phyloP scores from a whole-genome alignment of 805 yeast species.

The Metschnikowia lochheadii region DNA sequence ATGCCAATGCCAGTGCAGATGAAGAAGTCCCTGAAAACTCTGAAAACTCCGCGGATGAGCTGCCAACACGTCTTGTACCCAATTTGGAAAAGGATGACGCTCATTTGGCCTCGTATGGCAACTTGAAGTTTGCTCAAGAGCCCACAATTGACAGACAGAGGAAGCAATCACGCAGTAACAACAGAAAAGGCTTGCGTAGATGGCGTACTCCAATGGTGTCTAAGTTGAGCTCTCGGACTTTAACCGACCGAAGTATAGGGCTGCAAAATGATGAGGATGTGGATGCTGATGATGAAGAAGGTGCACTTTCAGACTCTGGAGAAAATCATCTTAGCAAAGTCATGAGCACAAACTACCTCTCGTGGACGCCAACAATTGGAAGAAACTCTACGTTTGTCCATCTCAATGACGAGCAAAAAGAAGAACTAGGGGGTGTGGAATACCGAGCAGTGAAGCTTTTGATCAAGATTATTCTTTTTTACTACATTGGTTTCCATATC shows the following conservation, averaged over 20 bases:
- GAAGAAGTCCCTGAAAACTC: slow-evolving; percentile 14
- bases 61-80: neutral
- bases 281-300: slow-evolving; percentile 16
- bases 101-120: slow-evolving; percentile 1
- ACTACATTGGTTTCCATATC: slow-evolving; percentile 75
- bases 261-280: slow-evolving; percentile 10
- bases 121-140: slow-evolving; percentile 13
- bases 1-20: slow-evolving; percentile 5
- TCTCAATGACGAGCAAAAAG: slow-evolving; percentile 77
- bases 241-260: slow-evolving; percentile 7
- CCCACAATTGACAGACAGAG: slow-evolving; percentile 15
- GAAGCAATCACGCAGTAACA: slow-evolving; percentile 4
- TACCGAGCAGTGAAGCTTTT: slow-evolving; percentile 82
- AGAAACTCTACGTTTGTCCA: slow-evolving; percentile 89
- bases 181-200: slow-evolving; percentile 9
- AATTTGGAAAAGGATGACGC: neutral
- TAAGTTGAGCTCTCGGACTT: slow-evolving; percentile 9
- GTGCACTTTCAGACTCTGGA: slow-evolving; percentile 14
- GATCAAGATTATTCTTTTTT: slow-evolving; percentile 57
- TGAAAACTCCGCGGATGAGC: slow-evolving; percentile 14
- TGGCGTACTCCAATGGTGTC: slow-evolving; percentile 18
- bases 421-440: slow-evolving; percentile 96
- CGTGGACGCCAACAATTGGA: slow-evolving; percentile 90
- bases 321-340: slow-evolving; percentile 17
- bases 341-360: slow-evolving; percentile 64